Base-by-base conservation (phyloP, 805 yeast genomes). In the Nadsonia fulvescens region DNA sequence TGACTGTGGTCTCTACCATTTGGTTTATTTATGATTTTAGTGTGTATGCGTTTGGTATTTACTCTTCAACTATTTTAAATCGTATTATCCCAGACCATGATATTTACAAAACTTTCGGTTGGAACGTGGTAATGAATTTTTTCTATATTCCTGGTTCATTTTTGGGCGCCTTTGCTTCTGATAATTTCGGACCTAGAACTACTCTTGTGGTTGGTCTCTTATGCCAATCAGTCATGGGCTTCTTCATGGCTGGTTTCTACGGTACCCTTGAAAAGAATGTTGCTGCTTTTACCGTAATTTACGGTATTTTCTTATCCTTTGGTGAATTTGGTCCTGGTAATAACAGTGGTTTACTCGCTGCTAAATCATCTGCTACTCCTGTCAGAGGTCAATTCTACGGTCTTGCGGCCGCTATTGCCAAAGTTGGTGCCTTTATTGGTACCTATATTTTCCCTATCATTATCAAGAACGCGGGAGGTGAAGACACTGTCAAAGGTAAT, bases 261-360 rank as follows among this genome's bases (percentile, higher is more conserved):
- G 53, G 57, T 15, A 42, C 46, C 14, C 58, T 86, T 38, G 56
- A 58, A 33, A 41, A 63, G 20, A 64, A 72, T 39, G 58, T 79
- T 43, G 94, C 67, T 20, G 86, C 69, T 0, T 79, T 83, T 40
- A 76, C 71, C 25, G 89, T 81, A 22, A 74, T 76, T 15, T 86
- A 74, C 45, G 95, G 95, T 55, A 70, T 86, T 37, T 86, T 81
- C 50, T 56, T 69, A 47, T 61, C 93, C 5, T 59, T 79, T 25
- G 95, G 95, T 42, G 95, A 86, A 51, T 76, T 83, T 50, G 92
- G 93, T 15, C 83, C 92, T 8, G 96, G 95, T 54, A 79, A 82
- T 52, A 79, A 77, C 52, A 74, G 77, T 48, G 95, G 95, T 38
- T 54, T 77, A 30, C 58, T 83, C 35, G 91, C 93, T 12, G 65